phyloP scores from a whole-genome alignment of 1,139 yeast genomes.

The Meyerozyma elateridarum region DNA sequence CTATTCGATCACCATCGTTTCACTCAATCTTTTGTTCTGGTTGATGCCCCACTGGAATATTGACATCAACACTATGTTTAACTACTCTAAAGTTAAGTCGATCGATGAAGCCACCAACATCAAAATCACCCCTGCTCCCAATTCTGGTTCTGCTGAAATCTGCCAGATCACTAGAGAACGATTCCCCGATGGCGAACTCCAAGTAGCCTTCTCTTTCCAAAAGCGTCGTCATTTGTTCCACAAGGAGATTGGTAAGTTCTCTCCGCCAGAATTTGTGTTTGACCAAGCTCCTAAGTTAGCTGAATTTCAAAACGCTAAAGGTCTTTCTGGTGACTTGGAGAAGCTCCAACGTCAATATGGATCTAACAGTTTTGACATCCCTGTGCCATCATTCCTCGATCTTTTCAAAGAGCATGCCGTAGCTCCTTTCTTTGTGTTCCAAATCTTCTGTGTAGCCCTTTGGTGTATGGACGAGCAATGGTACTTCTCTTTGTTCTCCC shows the following conservation, averaged over 20 bases:
- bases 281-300: constrained; percentile 60
- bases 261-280: constrained; percentile 77
- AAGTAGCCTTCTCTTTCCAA: constrained; percentile 77
- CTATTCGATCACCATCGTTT: constrained; percentile 65
- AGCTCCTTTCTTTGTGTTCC: constrained; percentile 97
- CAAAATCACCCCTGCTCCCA: constrained; percentile 76
- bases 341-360: constrained; percentile 66
- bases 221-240: constrained; percentile 85
- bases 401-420: constrained; percentile 96
- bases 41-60: constrained; percentile 96
- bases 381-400: constrained; percentile 87
- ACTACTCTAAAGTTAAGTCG: constrained; percentile 49
- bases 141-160: constrained; percentile 82
- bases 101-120: constrained; percentile 66
- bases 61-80: constrained; percentile 64
- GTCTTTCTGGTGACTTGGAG: constrained; percentile 58
- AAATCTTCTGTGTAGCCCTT: constrained; percentile 88
- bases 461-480: constrained; percentile 98
- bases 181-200: constrained; percentile 56
- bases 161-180: constrained; percentile 56
- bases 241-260: constrained; percentile 47
- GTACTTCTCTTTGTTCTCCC: constrained; percentile 89
- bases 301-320: constrained; percentile 57
- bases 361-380: constrained; percentile 83
- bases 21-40: constrained; percentile 73